Percentiles rank a stretch among this genome's conserved stretches.
phyloP scores from a whole-genome alignment of 768 basidiomycete genomes.

The Lentinula guzmanii region DNA sequence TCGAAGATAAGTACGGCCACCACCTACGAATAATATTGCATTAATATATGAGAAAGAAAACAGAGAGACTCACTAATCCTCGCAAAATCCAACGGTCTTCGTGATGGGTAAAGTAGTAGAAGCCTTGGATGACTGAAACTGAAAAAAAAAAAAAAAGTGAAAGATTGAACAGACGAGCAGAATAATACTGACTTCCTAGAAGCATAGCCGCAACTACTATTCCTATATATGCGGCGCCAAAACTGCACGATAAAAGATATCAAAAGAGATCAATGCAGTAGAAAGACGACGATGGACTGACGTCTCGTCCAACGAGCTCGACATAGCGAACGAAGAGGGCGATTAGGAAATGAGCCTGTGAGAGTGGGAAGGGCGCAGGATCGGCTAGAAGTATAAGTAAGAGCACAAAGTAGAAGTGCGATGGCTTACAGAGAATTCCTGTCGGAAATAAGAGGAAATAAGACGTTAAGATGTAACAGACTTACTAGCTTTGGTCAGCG shows the following conservation, averaged over 20 bases:
- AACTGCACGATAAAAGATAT: conserved; percentile 18
- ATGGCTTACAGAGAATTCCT: background rate
- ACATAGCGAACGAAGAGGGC: background rate
- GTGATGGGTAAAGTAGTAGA: conserved; percentile 49
- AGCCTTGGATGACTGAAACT: conserved; percentile 54
- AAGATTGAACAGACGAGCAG: background rate
- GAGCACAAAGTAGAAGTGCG: background rate
- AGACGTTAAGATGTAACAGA: background rate
- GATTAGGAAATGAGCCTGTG: background rate
- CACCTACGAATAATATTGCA: conserved; percentile 29
- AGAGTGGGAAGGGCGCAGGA: background rate
- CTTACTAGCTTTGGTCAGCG: background rate
- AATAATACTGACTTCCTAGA: conserved; percentile 28
- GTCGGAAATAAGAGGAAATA: background rate
- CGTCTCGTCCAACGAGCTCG: background rate
- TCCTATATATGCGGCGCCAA: conserved; percentile 47
- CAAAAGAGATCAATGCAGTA: background rate
- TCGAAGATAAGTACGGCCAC: conserved; percentile 42
- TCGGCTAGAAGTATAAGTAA: background rate
- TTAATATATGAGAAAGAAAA: background rate
- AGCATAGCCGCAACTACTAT: conserved; percentile 35
- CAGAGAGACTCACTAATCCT: conserved; percentile 29
- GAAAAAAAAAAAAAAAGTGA: background rate
- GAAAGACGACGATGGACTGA: background rate
- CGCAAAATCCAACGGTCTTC: conserved; percentile 44